phyloP scores from a whole-genome alignment of 2,329 filamentous ascomycete genomes.

The Diatrype stigma region DNA sequence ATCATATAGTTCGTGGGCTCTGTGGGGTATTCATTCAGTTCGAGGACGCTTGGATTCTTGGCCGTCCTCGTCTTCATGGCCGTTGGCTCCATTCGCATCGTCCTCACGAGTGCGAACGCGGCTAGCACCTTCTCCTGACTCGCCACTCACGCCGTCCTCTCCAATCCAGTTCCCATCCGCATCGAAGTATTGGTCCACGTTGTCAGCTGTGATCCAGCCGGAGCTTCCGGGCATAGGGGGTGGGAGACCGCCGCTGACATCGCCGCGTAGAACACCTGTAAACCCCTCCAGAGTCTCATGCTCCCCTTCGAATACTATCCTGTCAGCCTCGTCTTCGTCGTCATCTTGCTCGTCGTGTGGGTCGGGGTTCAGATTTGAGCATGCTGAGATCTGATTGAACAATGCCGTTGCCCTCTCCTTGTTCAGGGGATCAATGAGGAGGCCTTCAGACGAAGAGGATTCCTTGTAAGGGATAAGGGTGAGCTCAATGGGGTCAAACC shows the following conservation, averaged over 20 bases:
- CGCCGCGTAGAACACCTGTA: constrained; percentile 49
- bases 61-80: constrained; percentile 34
- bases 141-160: constrained; percentile 39
- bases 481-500: constrained; percentile 61
- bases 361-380: constrained; percentile 74
- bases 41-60: constrained; percentile 29
- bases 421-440: constrained; percentile 21
- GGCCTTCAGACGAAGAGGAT: constrained; percentile 25
- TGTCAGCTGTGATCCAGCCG: constrained; percentile 89
- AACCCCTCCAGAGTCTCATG: constrained; percentile 54
- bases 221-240: constrained; percentile 68
- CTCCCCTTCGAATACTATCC: constrained; percentile 56
- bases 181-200: constrained; percentile 80
- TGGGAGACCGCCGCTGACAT: constrained; percentile 49
- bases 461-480: constrained; percentile 54
- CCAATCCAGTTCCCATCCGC: constrained; percentile 75
- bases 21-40: constrained; percentile 21
- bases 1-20: neutral
- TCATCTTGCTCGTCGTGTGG: constrained; percentile 55
- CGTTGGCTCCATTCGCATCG: constrained; percentile 43
- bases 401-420: constrained; percentile 41
- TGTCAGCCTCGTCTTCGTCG: constrained; percentile 42
- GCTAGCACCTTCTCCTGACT: constrained; percentile 62
- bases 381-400: constrained; percentile 67
- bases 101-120: constrained; percentile 48